Conservation (phyloP, 1,284 basidiomycete genomes). For the Cutaneotrichosporon mucoides region DNA sequence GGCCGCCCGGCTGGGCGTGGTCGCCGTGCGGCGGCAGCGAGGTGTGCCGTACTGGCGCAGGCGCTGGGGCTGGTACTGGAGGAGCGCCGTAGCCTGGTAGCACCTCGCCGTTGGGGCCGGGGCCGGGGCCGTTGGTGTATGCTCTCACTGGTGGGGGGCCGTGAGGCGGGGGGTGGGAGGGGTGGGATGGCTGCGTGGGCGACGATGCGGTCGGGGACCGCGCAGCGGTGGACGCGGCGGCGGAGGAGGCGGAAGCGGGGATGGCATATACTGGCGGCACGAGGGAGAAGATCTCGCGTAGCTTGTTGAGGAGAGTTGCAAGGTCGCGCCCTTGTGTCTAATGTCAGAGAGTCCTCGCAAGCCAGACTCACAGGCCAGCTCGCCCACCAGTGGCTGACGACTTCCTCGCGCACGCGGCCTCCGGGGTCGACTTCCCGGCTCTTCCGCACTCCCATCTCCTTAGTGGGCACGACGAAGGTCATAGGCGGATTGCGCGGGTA, state of each 20-base stretch:
- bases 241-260: slow-evolving; percentile 49
- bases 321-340: slow-evolving; percentile 55
- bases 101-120: slow-evolving; percentile 6
- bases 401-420: slow-evolving; percentile 55
- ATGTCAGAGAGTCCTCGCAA: slow-evolving; percentile 33
- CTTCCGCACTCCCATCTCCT: slow-evolving; percentile 80
- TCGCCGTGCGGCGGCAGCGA: background rate
- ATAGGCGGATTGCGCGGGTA: slow-evolving; percentile 80
- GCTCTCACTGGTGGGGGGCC: slow-evolving; percentile 35
- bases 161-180: background rate
- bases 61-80: slow-evolving; percentile 7
- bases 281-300: slow-evolving; percentile 66
- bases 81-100: slow-evolving; percentile 34
- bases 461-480: slow-evolving; percentile 91
- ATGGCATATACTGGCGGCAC: slow-evolving; percentile 89
- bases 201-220: background rate
- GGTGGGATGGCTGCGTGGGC: background rate
- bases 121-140: slow-evolving; percentile 6
- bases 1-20: background rate
- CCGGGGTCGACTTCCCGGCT: slow-evolving; percentile 74
- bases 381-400: slow-evolving; percentile 65
- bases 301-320: slow-evolving; percentile 36
- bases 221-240: background rate
- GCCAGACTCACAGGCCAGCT: slow-evolving; percentile 70
- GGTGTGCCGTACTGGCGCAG: background rate